phyloP scores from a whole-genome alignment of 2,329 filamentous ascomycete genomes.

The Fusarium multiceps region DNA sequence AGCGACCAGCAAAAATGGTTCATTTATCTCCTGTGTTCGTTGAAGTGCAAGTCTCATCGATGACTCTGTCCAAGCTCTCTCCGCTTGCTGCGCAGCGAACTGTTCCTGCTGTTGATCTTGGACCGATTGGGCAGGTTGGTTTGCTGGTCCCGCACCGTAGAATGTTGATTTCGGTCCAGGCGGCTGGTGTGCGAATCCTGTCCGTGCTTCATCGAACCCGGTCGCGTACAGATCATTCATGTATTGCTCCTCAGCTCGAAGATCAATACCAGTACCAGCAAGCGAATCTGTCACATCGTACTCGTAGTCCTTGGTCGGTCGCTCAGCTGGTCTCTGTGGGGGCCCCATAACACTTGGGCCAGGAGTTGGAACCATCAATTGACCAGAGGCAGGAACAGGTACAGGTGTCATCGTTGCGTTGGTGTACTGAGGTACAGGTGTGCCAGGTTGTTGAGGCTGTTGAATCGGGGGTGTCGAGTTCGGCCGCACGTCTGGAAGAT shows the following conservation, averaged over 20 bases:
- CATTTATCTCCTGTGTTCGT: slow-evolving; percentile 75
- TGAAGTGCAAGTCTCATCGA: slow-evolving; percentile 69
- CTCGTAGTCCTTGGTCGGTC: slow-evolving; percentile 69
- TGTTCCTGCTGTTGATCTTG: slow-evolving; percentile 67
- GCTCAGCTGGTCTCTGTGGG: slow-evolving; percentile 71
- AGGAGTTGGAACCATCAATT: slow-evolving; percentile 42
- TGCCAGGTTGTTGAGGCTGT: slow-evolving; percentile 45
- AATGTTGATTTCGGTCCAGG: slow-evolving; percentile 67
- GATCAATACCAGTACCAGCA: slow-evolving; percentile 85
- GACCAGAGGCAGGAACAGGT: slow-evolving; percentile 41
- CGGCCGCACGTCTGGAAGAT: slow-evolving; percentile 51
- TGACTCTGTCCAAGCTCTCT: slow-evolving; percentile 74
- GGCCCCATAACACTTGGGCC: slow-evolving; percentile 61
- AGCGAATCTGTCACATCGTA: slow-evolving; percentile 87
- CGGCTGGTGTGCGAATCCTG: slow-evolving; percentile 63
- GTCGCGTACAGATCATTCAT: slow-evolving; percentile 74
- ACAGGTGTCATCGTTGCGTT: slow-evolving; percentile 42
- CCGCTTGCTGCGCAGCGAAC: slow-evolving; percentile 72
- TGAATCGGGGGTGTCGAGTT: slow-evolving; percentile 49
- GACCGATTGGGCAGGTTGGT: slow-evolving; percentile 66
- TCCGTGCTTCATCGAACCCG: slow-evolving; percentile 62
- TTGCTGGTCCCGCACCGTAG: slow-evolving; percentile 73
- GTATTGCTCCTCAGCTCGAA: slow-evolving; percentile 87
- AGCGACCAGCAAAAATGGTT: slow-evolving; percentile 78
- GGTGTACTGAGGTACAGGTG: slow-evolving; percentile 45